Base-by-base conservation (phyloP, 495 filamentous ascomycete species). In the Penicillium robsamsonii region DNA sequence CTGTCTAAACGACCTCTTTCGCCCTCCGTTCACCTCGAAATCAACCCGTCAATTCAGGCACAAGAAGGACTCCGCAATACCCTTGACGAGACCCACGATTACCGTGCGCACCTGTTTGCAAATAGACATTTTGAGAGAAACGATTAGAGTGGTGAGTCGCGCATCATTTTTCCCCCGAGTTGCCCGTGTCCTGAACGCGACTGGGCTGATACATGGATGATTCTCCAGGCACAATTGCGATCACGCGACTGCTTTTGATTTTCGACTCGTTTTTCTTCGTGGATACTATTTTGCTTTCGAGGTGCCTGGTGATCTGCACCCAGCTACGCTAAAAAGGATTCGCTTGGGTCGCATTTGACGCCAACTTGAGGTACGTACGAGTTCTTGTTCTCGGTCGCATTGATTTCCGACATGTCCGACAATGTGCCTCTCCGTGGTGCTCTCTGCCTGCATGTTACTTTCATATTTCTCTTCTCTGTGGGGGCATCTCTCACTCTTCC, bases 81-180 rank as follows among this genome's bases (percentile, higher is more conserved):
- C 57, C 62, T 57, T 61, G 46, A 67, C 62, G 65, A 68, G 59
- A 65, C 65, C 62, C 55, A 67, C 65, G 62, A 67, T 41, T 43
- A 37, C 54, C 37, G 40, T 51, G 62, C 60, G 50, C 62, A 57
- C 63, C 53, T 52, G 43, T 52, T 62, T 54, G 25, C 18, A 20
- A 48, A 58, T 62, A 67, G 65, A 67, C 44, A 53, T 55, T 27
- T 38, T 40, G 33, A 31, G 20, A 57, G 38, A 46, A 12, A 35
- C 42, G n/a, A 20, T 58, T 64, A 68, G 62, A 68, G 50, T 62
- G 59, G 65, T 66, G 57, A 68, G 60, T 68, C 37, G 56, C 58
- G 55, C 52, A 46, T 11, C 27, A 15, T 12, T 24, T 24, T 37
- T 27, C 27, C 22, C 22, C 22, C 35, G 35, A 30, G 10, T 42